Conservation (phyloP, 208 protist species). For the Trypanosoma platydactyli region DNA sequence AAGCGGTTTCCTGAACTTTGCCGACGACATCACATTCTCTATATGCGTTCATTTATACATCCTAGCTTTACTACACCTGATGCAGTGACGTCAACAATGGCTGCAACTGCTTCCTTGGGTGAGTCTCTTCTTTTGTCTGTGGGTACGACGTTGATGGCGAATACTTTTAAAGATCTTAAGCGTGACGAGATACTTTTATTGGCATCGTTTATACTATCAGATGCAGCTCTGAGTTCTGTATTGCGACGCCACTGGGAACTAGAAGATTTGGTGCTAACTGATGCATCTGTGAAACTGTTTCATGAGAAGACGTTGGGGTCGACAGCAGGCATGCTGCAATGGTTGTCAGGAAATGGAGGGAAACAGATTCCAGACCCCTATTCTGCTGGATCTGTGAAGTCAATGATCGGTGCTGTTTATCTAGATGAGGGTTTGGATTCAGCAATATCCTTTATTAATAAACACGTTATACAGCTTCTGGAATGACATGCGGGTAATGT, state of each 20-base stretch:
- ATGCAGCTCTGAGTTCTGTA: constrained; percentile 60
- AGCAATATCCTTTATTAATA: constrained; percentile 53
- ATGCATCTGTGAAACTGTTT: constrained; percentile 69
- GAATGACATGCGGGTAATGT: constrained; percentile 5
- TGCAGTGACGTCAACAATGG: constrained; percentile 61
- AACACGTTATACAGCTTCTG: constrained; percentile 54
- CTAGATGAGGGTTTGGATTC: constrained; percentile 61
- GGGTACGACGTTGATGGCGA: constrained; percentile 47
- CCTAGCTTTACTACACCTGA: constrained; percentile 74
- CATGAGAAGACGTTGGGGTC: constrained; percentile 44
- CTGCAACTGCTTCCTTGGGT: constrained; percentile 52
- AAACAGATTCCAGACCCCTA: constrained; percentile 69
- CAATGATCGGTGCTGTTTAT: constrained; percentile 67
- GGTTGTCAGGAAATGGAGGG: constrained; percentile 45
- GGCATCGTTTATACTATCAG: constrained; percentile 48
- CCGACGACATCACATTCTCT: constrained; percentile 48
- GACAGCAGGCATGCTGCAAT: constrained; percentile 52
- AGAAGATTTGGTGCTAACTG: constrained; percentile 86
- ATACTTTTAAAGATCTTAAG: constrained; percentile 58
- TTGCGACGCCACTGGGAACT: constrained; percentile 74
- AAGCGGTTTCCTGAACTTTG: constrained; percentile 63
- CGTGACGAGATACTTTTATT: constrained; percentile 58
- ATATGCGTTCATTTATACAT: constrained; percentile 82
- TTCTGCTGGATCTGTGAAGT: constrained; percentile 68
- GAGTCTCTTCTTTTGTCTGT: constrained; percentile 53